Percentiles rank a stretch among this genome's conserved stretches.
Conservation (phyloP, 495 filamentous ascomycete genomes). For the Hamigera avellanea region DNA sequence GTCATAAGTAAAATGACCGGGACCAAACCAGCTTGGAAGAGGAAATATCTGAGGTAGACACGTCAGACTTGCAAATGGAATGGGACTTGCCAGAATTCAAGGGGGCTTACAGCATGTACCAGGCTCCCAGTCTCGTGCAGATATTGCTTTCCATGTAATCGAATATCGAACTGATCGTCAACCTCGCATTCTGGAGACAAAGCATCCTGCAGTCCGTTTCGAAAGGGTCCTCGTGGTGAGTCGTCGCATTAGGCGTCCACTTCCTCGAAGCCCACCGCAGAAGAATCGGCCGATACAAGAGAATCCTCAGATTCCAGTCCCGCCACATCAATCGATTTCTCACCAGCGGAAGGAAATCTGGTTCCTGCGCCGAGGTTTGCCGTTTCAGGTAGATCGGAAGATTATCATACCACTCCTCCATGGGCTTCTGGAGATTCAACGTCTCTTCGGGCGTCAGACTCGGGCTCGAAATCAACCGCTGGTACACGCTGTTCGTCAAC, state of each 20-base stretch:
- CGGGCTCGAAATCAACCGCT: conserved; percentile 39
- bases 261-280: conserved; percentile 35
- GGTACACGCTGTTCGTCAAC: conserved; percentile 38
- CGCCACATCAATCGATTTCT: conserved; percentile 36
- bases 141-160: conserved; percentile 31
- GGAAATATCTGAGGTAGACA: conserved; percentile 29
- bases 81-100: too few species aligned
- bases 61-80: too few species aligned
- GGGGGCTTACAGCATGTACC: conserved; percentile 37
- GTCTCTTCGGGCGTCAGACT: conserved; percentile 36
- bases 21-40: conserved; percentile 42
- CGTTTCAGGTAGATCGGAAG: conserved; percentile 36
- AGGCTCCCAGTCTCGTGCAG: conserved; percentile 33
- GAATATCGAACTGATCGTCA: conserved; percentile 33
- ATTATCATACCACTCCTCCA: conserved; percentile 35
- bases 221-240: conserved; percentile 25
- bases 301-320: conserved; percentile 39
- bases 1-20: conserved; percentile 40
- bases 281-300: conserved; percentile 41
- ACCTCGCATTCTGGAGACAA: conserved; percentile 31
- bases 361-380: conserved; percentile 15
- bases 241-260: conserved; percentile 24
- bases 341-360: conserved; percentile 26
- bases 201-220: conserved; percentile 29
- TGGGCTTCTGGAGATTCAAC: conserved; percentile 29